These are phyloP conservation scores for Fagus crenata DNA, from an alignment of 306 rosid species.

Conservation along the genomic window DNA sequence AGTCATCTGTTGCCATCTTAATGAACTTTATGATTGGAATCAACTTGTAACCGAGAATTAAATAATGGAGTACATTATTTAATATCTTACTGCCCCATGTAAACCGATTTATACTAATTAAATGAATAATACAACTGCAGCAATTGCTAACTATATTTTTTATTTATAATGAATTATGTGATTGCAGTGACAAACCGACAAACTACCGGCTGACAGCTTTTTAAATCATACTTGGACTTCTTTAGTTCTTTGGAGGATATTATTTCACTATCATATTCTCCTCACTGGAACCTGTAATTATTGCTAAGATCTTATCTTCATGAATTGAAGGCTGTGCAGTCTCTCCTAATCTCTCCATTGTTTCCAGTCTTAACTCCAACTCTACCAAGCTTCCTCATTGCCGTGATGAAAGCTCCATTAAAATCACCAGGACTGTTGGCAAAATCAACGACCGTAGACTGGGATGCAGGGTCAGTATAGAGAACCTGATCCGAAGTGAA, in stretches of 20 bases:
- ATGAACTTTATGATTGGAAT: too few relatives aligned
- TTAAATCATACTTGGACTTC: neutral
- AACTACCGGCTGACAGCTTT: neutral
- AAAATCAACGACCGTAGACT: slow-evolving; percentile 47
- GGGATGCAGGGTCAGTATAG: slow-evolving; percentile 40
- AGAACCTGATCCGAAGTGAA: slow-evolving; percentile 61
- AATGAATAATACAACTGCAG: neutral
- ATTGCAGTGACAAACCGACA: neutral
- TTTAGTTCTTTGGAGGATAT: neutral
- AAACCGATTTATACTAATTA: neutral
- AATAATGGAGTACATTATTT: too few relatives aligned
- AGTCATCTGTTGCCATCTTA: too few relatives aligned
- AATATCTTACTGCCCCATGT: too few relatives aligned
- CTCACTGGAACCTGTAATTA: neutral
- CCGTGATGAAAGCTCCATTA: slow-evolving; percentile 50
- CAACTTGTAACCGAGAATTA: too few relatives aligned
- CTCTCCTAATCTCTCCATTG: slow-evolving; percentile 55
- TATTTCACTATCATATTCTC: neutral
- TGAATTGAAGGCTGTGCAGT: slow-evolving; percentile 63
- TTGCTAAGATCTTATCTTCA: neutral
- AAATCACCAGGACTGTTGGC: slow-evolving; percentile 48
- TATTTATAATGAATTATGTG: neutral
- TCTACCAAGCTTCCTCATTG: slow-evolving; percentile 80
- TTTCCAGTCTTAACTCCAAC: slow-evolving; percentile 70
- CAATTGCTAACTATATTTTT: neutral